phyloP scores from a whole-genome alignment of 2,329 filamentous ascomycete genomes.

The Trichoderma cornu-damae region DNA sequence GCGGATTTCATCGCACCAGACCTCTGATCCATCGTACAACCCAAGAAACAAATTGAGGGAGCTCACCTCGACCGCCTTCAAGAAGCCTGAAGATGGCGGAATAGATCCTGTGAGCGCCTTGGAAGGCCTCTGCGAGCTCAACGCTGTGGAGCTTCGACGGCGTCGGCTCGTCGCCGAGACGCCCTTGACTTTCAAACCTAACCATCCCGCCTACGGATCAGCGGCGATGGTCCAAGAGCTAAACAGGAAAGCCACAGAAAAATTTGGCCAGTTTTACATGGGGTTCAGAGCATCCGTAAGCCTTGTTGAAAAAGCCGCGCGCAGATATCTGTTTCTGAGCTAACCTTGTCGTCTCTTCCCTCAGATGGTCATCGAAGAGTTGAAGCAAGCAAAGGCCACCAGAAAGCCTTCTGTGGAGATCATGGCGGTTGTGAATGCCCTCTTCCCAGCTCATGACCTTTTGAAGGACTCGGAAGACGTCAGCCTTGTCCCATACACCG shows the following conservation, averaged over 20 bases:
- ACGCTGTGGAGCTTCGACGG: slow-evolving; percentile 33
- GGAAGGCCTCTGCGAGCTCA: slow-evolving; percentile 31
- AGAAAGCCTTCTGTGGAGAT: slow-evolving; percentile 23
- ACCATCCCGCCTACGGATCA: slow-evolving; percentile 17
- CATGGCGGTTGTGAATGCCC: slow-evolving; percentile 35
- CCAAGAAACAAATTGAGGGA: slow-evolving; percentile 28
- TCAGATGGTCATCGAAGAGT: slow-evolving; percentile 6
- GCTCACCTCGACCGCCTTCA: slow-evolving; percentile 28
- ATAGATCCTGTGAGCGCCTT: slow-evolving; percentile 27
- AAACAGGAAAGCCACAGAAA: slow-evolving; percentile 26
- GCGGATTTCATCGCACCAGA: slow-evolving; percentile 19
- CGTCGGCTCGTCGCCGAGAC: slow-evolving; percentile 27
- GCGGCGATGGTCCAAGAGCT: slow-evolving; percentile 29
- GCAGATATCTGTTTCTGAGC: neutral
- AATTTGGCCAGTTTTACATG: slow-evolving; percentile 31
- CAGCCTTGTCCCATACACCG: slow-evolving; percentile 29
- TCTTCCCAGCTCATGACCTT: slow-evolving; percentile 30
- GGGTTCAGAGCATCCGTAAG: slow-evolving; percentile 34
- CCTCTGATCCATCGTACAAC: slow-evolving; percentile 25
- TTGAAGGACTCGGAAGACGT: slow-evolving; percentile 24
- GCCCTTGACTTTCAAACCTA: slow-evolving; percentile 19
- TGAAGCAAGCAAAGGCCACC: slow-evolving; percentile 1
- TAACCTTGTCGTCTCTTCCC: neutral
- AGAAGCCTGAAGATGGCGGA: slow-evolving; percentile 25
- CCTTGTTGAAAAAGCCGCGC: neutral